Base-by-base conservation (phyloP, 176 grass and related monocot genomes). In the Cymbopogon citratus region DNA sequence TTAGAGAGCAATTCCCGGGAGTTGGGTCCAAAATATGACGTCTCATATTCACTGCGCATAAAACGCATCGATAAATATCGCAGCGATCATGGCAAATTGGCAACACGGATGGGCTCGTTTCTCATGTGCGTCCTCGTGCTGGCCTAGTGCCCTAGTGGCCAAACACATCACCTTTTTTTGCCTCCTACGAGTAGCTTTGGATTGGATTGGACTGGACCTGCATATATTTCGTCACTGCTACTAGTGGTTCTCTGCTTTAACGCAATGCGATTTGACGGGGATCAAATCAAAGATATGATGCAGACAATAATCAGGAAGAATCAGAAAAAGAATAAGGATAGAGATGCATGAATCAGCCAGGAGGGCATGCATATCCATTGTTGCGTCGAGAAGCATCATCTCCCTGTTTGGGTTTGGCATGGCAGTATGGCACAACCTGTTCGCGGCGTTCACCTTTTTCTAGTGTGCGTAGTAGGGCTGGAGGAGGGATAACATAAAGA, bases 301-400 rank as follows among this genome's bases (percentile, higher is more conserved):
- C 57, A 7, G 64, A 45, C 52, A 63, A 85, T 29, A 51, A 72
- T 16, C 28, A 57, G 10, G 10, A 62, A 9, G 11, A 76, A 51
- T 11, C 6, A 12, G 24, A 11, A 12, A 3, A 12, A 19, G 7
- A 2, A 21, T 21, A 14, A 43, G 2, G 14, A 18, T 10, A 14
- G 5, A 12, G 24, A 31, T 12, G 10, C 3, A 5, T n/a, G 86
- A 78, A 71, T 87, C 56, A 72, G 68, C 68, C 39, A 14, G 27
- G 56, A 6, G 27, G 34, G 85, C 85, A 80, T 80, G 84, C 86
- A 83, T 73, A 83, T 87, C 80, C 21, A 2, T 56, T 9, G n/a
- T 23, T 59, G 56, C 56, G 25, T 60, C 52, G 8, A 60, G 56
- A 57, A 57, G 52, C 52, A 57, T 57, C n/a, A n/a, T n/a, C n/a